Percentiles rank a stretch among this genome's conserved stretches.
These are phyloP conservation scores for Trypanosomatidae sp. DNA, from an alignment of 208 protist genomes.

Conservation along the genomic window DNA sequence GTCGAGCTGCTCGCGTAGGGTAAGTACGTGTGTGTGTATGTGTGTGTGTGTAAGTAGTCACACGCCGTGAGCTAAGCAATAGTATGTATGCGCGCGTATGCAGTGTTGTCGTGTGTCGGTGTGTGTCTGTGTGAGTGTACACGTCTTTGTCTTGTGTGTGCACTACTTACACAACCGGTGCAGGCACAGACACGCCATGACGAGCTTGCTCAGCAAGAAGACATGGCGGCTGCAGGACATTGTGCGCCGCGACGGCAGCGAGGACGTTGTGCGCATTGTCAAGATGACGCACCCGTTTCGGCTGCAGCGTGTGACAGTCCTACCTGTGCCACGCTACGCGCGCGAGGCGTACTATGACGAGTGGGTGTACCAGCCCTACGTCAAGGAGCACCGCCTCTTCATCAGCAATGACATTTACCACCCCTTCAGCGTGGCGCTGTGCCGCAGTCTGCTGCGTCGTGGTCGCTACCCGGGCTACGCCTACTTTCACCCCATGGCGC, in stretches of 20 bases:
- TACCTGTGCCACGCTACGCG: constrained; percentile 53
- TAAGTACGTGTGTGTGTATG: too few species aligned
- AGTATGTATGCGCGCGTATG: too few species aligned
- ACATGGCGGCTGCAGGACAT: constrained; percentile 66
- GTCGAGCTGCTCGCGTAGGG: too few species aligned
- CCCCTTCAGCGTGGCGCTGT: constrained; percentile 65
- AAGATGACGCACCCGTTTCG: constrained; percentile 70
- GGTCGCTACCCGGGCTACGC: constrained; percentile 50
- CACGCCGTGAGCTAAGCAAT: too few species aligned
- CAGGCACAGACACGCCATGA: constrained; percentile 4
- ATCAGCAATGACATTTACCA: constrained; percentile 82
- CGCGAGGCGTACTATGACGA: constrained; percentile 59
- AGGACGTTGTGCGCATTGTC: constrained; percentile 54
- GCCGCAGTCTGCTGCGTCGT: constrained; percentile 37
- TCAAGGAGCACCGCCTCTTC: constrained; percentile 75
- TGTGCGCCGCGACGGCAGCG: constrained; percentile 26
- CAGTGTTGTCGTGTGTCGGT: too few species aligned
- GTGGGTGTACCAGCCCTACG: constrained; percentile 83
- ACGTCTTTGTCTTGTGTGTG: not conserved
- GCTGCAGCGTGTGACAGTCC: constrained; percentile 57
- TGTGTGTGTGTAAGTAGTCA: too few species aligned
- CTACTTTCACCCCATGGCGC: constrained; percentile 77
- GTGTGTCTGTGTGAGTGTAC: too few species aligned
- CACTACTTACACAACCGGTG: not conserved
- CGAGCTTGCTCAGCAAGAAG: constrained; percentile 36